phyloP scores from a whole-genome alignment of 345 rosid species.

The Rhodamnia rubescens region DNA sequence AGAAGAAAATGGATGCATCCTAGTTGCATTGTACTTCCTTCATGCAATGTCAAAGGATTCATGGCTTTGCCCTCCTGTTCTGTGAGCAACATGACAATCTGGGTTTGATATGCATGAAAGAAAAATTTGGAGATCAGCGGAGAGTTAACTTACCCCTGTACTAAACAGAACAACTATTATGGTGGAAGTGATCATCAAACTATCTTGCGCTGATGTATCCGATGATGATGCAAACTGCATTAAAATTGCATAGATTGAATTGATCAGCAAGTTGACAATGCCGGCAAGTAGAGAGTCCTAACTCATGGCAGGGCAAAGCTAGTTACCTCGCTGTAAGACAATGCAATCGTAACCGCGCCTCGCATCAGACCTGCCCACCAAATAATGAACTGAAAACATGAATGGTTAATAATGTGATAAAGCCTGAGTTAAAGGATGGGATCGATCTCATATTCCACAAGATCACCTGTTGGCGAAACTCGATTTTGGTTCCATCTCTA shows the following conservation, averaged over 20 bases:
- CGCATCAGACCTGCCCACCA: slow-evolving; percentile 85
- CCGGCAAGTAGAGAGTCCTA: background rate
- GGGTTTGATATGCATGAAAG: background rate
- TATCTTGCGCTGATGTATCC: background rate
- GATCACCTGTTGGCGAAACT: slow-evolving; percentile 43
- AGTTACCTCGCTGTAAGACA: slow-evolving; percentile 43
- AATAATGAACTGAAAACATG: slow-evolving; percentile 39
- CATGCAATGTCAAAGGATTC: background rate
- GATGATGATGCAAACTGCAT: slow-evolving; percentile 33
- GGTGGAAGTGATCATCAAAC: slow-evolving; percentile 41
- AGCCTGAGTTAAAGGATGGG: background rate
- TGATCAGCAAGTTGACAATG: background rate
- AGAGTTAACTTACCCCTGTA: slow-evolving; percentile 32
- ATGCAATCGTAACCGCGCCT: slow-evolving; percentile 68
- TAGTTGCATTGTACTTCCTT: background rate
- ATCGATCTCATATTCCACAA: background rate
- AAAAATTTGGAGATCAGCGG: background rate
- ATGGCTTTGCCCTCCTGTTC: background rate
- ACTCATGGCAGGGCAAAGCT: background rate
- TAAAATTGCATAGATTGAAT: background rate
- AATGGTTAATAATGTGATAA: background rate
- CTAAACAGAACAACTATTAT: slow-evolving; percentile 63
- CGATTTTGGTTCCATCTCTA: slow-evolving; percentile 16
- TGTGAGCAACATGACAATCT: background rate
- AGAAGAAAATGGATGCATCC: background rate